A percentile compares a stretch with the other conserved stretches of the same genome.
phyloP scores from a whole-genome alignment of 345 rosid genomes.

The Acer campestre region DNA sequence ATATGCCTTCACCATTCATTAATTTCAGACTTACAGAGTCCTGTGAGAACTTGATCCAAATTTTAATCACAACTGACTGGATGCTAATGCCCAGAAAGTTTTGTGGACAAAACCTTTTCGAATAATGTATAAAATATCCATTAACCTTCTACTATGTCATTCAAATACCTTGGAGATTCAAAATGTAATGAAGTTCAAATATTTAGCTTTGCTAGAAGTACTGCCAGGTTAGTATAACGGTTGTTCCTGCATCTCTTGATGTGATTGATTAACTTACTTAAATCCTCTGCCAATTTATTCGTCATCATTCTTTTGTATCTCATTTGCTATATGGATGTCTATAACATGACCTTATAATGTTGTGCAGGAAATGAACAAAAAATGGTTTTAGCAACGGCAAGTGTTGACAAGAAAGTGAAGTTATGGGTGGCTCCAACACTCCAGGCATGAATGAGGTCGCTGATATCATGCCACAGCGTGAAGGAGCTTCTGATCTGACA shows the following conservation, averaged over 20 bases:
- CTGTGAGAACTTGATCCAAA: neutral
- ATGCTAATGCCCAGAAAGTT: neutral
- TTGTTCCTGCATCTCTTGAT: neutral
- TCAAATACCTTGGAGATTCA: neutral
- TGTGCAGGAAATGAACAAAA: constrained; percentile 53
- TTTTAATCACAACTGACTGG: neutral
- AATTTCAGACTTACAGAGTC: neutral
- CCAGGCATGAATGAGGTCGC: constrained; percentile 17
- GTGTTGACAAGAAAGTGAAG: constrained; percentile 90
- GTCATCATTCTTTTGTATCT: neutral
- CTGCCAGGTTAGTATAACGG: neutral
- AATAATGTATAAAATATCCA: neutral
- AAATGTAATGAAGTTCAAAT: neutral
- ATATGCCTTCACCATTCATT: neutral
- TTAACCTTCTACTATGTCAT: neutral
- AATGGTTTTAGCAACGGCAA: constrained; percentile 67
- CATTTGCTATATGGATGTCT: neutral
- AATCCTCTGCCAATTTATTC: neutral
- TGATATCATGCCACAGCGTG: neutral
- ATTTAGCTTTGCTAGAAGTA: neutral
- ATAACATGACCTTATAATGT: constrained; percentile 11
- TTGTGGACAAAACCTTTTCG: neutral
- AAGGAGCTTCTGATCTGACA: constrained; percentile 14
- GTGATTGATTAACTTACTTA: constrained; percentile 1
- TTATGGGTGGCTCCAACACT: constrained; percentile 77